Percentiles rank a stretch among this genome's conserved stretches.
These are phyloP conservation scores for Luzula sylvatica DNA, from an alignment of 176 grass and related monocot genomes.

Conservation along the genomic window DNA sequence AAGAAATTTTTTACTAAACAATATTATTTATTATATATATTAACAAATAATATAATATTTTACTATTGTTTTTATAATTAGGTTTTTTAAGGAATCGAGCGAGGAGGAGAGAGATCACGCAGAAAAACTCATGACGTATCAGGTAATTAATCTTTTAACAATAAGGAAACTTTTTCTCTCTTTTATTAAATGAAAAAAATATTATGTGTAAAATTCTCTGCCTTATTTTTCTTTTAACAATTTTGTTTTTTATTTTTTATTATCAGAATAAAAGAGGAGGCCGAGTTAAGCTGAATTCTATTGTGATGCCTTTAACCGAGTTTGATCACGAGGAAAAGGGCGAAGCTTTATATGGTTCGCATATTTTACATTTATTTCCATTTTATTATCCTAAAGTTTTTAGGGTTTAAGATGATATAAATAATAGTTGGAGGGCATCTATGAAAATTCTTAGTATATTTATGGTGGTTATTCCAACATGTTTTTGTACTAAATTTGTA, in stretches of 20 bases:
- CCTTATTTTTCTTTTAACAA: background rate
- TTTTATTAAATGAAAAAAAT: background rate
- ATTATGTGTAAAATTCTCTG: background rate
- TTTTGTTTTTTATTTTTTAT: constrained; percentile 10
- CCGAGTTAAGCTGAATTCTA: constrained; percentile 17
- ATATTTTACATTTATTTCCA: background rate
- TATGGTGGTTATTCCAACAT: background rate
- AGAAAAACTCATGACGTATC: constrained; percentile 80
- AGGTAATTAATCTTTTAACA: constrained; percentile 26
- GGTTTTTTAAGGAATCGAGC: constrained; percentile 87
- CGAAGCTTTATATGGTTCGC: constrained; percentile 71
- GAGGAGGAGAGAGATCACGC: constrained; percentile 64
- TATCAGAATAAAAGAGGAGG: constrained; percentile 32
- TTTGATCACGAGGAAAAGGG: constrained; percentile 96
- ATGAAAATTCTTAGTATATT: constrained; percentile 1
- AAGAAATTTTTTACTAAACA: background rate
- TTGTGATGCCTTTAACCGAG: constrained; percentile 36
- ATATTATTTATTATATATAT: background rate
- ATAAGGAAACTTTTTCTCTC: no score
- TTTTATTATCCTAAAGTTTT: background rate
- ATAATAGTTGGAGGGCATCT: background rate
- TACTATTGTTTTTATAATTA: background rate
- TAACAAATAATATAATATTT: background rate
- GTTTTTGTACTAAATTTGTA: background rate
- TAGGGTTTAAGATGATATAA: no score